Conservation (phyloP, 148 eudicot genomes). For the Talinum fruticosum region DNA sequence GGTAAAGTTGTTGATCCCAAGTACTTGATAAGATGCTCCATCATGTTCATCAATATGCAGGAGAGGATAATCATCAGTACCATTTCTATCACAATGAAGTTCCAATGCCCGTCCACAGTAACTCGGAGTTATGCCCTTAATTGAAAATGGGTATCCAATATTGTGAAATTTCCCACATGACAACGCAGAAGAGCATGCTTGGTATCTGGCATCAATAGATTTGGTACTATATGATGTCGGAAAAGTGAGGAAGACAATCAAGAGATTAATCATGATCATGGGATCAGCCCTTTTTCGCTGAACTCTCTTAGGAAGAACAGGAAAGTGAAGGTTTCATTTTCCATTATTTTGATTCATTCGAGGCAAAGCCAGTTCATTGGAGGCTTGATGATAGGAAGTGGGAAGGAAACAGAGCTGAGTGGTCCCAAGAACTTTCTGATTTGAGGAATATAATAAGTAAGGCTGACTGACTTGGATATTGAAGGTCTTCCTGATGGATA, state of each 20-base stretch:
- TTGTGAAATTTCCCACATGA: conserved; percentile 17
- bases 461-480: no score
- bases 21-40: neutral
- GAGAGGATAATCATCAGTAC: neutral
- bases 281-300: neutral
- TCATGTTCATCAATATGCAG: neutral
- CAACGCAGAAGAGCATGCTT: conserved; percentile 1
- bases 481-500: no score
- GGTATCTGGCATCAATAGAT: neutral
- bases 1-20: neutral
- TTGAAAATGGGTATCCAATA: conserved; percentile 28
- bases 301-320: neutral
- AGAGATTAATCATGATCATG: neutral
- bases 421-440: no score
- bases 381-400: no score
- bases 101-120: conserved; percentile 18
- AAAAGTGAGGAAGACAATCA: conserved; percentile 1
- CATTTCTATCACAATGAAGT: conserved; percentile 11
- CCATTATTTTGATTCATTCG: no score
- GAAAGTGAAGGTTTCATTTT: neutral
- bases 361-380: neutral
- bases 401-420: no score
- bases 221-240: neutral
- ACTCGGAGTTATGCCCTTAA: neutral
- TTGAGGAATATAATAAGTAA: no score